Conservation (phyloP, 768 basidiomycete genomes). For the Filobasidium wieringae region DNA sequence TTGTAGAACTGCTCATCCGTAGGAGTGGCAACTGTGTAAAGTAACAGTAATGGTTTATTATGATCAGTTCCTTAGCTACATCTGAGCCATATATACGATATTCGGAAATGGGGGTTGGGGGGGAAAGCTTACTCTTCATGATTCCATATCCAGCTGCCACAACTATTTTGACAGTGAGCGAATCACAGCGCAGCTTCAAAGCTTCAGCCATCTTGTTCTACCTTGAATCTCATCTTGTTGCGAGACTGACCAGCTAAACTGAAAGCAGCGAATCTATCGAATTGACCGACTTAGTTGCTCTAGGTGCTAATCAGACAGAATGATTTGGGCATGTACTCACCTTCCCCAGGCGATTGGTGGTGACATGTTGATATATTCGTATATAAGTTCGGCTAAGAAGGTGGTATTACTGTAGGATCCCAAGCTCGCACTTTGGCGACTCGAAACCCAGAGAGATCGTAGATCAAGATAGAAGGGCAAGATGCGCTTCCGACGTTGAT, state of each 20-base stretch:
- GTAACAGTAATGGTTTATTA: too few species aligned
- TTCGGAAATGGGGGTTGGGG: neutral
- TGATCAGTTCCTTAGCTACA: neutral
- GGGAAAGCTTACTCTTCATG: slow-evolving; percentile 25
- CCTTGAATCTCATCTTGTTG: neutral
- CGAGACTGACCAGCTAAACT: slow-evolving; percentile 4
- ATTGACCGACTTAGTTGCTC: neutral
- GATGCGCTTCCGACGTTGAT: neutral
- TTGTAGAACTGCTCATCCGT: slow-evolving; percentile 36
- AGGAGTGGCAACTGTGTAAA: slow-evolving; percentile 24
- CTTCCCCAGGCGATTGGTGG: slow-evolving; percentile 10
- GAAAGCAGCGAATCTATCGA: slow-evolving; percentile 8
- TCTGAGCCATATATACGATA: neutral
- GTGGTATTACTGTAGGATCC: too few species aligned
- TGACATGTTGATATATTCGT: slow-evolving; percentile 1
- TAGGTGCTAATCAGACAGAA: neutral
- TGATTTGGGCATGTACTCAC: neutral
- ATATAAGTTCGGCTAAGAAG: neutral
- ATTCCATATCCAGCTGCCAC: slow-evolving; percentile 27
- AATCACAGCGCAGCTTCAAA: neutral
- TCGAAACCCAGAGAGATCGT: too few species aligned
- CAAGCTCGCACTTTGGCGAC: too few species aligned
- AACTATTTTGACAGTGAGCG: slow-evolving; percentile 1
- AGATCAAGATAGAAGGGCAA: too few species aligned
- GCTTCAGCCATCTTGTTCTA: neutral